Conservation (phyloP, 352 stramenopile genomes). For the Phytophthora tentaculata region DNA sequence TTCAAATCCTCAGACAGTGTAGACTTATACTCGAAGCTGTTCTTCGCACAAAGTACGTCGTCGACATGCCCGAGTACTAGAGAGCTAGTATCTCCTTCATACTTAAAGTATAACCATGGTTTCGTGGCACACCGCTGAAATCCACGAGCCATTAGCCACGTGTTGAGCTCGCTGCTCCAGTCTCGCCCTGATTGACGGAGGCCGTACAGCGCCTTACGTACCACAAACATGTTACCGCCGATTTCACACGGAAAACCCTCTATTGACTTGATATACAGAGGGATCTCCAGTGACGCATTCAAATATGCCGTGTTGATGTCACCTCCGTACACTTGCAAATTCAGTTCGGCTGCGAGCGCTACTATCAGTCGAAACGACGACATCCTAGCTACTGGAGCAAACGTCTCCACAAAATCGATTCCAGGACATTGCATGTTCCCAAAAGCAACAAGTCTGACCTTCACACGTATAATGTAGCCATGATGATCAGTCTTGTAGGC, state of each 20-base stretch:
- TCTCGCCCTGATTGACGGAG: slow-evolving; percentile 13
- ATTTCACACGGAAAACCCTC: not conserved
- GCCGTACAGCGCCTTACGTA: slow-evolving; percentile 9
- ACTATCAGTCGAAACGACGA: slow-evolving; percentile 1
- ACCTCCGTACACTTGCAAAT: not conserved
- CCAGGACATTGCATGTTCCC: slow-evolving; percentile 12
- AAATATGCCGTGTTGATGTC: slow-evolving; percentile 14
- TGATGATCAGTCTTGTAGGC: slow-evolving; percentile 12
- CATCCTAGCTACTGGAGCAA: not conserved
- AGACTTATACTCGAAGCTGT: not conserved
- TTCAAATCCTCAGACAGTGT: slow-evolving; percentile 7
- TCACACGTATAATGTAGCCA: slow-evolving; percentile 5
- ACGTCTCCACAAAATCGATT: slow-evolving; percentile 6
- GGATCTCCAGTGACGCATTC: slow-evolving; percentile 6
- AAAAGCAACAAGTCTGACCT: not conserved
- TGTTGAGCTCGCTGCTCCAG: slow-evolving; percentile 12
- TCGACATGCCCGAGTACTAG: slow-evolving; percentile 12
- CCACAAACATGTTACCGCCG: slow-evolving; percentile 6
- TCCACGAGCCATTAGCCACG: not conserved
- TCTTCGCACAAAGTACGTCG: slow-evolving; percentile 12
- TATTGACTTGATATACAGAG: slow-evolving; percentile 5
- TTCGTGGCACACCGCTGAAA: slow-evolving; percentile 8
- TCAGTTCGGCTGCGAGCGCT: slow-evolving; percentile 4
- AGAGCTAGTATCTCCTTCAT: slow-evolving; percentile 7
- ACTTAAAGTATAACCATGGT: slow-evolving; percentile 18